Conservation (phyloP, 768 basidiomycete species). For the Pluteus cervinus region DNA sequence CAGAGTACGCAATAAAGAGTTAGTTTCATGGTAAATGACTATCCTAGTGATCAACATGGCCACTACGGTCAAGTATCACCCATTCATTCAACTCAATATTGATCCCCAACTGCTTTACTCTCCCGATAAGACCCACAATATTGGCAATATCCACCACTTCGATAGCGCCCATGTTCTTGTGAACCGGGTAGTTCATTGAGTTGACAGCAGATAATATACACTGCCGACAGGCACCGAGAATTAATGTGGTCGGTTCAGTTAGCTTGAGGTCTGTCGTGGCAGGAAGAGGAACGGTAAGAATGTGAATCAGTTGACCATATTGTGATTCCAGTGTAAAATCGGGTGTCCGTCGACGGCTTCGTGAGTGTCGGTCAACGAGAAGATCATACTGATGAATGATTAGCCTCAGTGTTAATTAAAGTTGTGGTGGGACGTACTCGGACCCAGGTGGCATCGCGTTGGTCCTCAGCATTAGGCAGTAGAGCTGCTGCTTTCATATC, state of each 20-base stretch:
- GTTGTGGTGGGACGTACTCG: constrained; percentile 16
- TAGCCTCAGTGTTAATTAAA: constrained; percentile 1
- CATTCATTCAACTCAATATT: no score
- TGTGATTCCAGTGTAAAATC: constrained; percentile 7
- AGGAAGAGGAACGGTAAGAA: constrained; percentile 20
- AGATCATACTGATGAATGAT: constrained; percentile 24
- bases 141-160: constrained; percentile 21
- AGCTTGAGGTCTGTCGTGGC: constrained; percentile 6
- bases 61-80: no score
- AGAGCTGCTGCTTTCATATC: constrained; percentile 16
- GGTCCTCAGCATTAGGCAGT: constrained; percentile 11
- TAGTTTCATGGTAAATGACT: no score
- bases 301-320: constrained; percentile 26
- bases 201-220: constrained; percentile 18
- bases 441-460: constrained; percentile 25
- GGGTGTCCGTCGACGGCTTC: constrained; percentile 4
- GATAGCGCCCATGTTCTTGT: constrained; percentile 9
- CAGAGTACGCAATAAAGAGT: no score
- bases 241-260: background rate
- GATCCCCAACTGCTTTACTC: no score
- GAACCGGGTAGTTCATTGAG: constrained; percentile 17
- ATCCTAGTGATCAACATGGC: no score
- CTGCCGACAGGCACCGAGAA: constrained; percentile 6
- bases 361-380: constrained; percentile 20
- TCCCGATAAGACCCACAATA: constrained; percentile 21